Percentiles rank a stretch among this genome's conserved stretches.
Conservation (phyloP, 108 stramenopile species). For the Mediolabrus comicus region DNA sequence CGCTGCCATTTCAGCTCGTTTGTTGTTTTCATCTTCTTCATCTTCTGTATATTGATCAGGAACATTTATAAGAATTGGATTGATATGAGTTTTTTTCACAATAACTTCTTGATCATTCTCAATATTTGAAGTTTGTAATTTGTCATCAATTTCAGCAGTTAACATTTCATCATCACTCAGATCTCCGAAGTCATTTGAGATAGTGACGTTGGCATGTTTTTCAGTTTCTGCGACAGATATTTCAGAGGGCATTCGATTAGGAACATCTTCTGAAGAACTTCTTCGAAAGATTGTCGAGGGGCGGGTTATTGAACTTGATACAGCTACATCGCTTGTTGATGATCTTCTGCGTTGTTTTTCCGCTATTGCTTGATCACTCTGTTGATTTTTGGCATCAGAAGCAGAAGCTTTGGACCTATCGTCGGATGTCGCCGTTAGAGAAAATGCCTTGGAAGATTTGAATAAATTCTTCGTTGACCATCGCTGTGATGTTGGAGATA, state of each 20-base stretch:
- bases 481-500: not conserved
- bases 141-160: constrained; percentile 25
- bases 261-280: not conserved
- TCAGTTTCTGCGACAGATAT: constrained; percentile 22
- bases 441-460: not conserved
- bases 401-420: not conserved
- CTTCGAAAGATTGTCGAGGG: not conserved
- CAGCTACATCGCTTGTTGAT: not conserved
- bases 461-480: not conserved
- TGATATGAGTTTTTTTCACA: constrained; percentile 35
- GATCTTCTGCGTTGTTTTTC: not conserved
- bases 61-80: constrained; percentile 55
- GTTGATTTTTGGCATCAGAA: not conserved
- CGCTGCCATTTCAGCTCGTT: constrained; percentile 41
- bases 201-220: constrained; percentile 17
- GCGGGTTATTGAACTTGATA: not conserved
- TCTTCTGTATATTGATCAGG: constrained; percentile 1
- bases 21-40: constrained; percentile 2
- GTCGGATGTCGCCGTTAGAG: not conserved
- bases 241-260: constrained; percentile 22
- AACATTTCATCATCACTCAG: constrained; percentile 39
- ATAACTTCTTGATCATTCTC: constrained; percentile 34
- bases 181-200: constrained; percentile 10
- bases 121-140: not conserved
- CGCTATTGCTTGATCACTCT: not conserved